A percentile compares a stretch with the other conserved stretches of the same genome.
Conservation (phyloP, 345 rosid species). For the Rhodomyrtus tomentosa region DNA sequence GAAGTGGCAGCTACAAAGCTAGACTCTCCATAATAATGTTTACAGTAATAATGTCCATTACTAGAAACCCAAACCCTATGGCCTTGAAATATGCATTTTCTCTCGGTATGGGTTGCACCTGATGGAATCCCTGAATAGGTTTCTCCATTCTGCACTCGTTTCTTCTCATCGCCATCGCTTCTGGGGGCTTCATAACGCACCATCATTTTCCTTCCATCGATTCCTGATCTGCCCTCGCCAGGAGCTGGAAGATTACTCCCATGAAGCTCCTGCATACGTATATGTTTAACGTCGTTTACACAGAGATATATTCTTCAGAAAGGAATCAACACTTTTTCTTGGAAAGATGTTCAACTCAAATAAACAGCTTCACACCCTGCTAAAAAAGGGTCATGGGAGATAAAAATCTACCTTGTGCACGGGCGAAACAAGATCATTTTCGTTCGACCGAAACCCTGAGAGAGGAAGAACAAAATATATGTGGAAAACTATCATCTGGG, state of each 20-base stretch:
- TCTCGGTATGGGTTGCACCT: slow-evolving; percentile 32
- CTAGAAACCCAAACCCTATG: background rate
- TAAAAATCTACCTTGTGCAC: background rate
- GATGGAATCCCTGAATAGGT: slow-evolving; percentile 13
- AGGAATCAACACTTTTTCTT: background rate
- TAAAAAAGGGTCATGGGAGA: background rate
- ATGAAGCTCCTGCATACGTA: slow-evolving; percentile 11
- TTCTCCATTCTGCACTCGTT: background rate
- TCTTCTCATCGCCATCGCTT: background rate
- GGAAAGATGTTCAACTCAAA: background rate
- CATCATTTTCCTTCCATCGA: slow-evolving; percentile 32
- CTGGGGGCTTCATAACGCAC: background rate
- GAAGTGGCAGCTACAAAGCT: slow-evolving; percentile 23
- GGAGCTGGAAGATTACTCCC: slow-evolving; percentile 5
- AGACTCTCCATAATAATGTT: slow-evolving; percentile 2
- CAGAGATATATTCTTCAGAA: background rate
- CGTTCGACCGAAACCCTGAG: background rate
- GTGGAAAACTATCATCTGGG: background rate
- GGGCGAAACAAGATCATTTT: background rate
- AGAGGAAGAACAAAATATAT: background rate
- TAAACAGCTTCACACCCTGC: background rate
- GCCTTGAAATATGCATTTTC: slow-evolving; percentile 17
- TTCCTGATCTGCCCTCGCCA: background rate
- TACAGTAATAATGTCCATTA: background rate
- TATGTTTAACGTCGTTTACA: background rate